phyloP scores from a whole-genome alignment of 495 filamentous ascomycete genomes.

The Friedmanniomyces simplex region DNA sequence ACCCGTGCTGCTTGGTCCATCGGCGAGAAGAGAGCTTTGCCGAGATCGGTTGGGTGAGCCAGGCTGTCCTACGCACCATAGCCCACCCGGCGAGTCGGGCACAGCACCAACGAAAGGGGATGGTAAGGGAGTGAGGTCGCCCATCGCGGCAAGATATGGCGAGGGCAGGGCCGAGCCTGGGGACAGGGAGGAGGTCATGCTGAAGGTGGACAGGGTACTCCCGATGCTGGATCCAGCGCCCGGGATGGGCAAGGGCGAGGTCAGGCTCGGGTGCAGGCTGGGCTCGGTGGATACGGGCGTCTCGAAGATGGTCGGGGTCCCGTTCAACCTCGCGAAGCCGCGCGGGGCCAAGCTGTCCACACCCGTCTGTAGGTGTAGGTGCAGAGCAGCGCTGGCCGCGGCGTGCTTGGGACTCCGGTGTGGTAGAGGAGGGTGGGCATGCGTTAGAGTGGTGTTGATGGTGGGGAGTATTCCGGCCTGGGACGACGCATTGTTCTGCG shows the following conservation, averaged over 20 bases:
- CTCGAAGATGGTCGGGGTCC: constrained; percentile 15
- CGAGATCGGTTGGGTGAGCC: constrained; percentile 32
- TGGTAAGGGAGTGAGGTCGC: constrained; percentile 84
- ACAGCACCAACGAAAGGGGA: constrained; percentile 59
- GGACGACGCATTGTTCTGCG: background rate
- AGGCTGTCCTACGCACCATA: constrained; percentile 46
- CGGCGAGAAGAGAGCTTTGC: constrained; percentile 10
- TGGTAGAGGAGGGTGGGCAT: background rate
- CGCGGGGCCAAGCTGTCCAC: background rate
- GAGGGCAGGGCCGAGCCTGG: constrained; percentile 52
- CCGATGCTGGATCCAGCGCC: constrained; percentile 4
- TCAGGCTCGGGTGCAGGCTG: background rate
- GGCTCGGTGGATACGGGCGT: constrained; percentile 11
- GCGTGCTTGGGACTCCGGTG: constrained; percentile 2
- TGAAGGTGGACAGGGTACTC: constrained; percentile 23
- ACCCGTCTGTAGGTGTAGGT: constrained; percentile 1
- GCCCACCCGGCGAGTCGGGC: constrained; percentile 52
- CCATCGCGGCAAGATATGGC: constrained; percentile 70
- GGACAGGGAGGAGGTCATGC: constrained; percentile 42
- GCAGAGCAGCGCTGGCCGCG: constrained; percentile 2
- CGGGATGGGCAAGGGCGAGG: constrained; percentile 14
- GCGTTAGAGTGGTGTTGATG: background rate
- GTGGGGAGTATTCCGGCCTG: background rate
- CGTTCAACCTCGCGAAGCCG: background rate
- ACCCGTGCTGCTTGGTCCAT: constrained; percentile 7